Base-by-base conservation (phyloP, 2,329 filamentous ascomycete genomes). In the Zalaria sp. region DNA sequence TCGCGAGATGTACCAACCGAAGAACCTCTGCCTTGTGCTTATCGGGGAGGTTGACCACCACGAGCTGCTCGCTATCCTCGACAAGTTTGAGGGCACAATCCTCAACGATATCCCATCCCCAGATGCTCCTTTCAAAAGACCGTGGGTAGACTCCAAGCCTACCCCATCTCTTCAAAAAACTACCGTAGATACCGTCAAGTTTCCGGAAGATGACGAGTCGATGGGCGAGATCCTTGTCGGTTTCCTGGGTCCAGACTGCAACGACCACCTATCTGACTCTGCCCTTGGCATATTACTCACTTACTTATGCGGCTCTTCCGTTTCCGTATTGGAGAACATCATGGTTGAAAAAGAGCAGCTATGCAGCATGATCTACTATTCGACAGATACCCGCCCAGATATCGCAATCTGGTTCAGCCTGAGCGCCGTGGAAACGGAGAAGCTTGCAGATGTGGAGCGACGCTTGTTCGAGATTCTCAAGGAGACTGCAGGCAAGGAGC, bases 161-260 rank as follows among this genome's bases (percentile, higher is more conserved):
- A 80, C 86, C 0, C 81, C 84, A 2, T 63, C 76, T 0, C 67
- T 98, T 27, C 73, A 74, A 27, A 71, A 83, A 57, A 86, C 84
- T 0, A 69, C 79, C 7, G 63, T 93, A 8, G 77, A 89, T 49
- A 85, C 73, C 0, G 81, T 93, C 27, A 81, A 93, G 47, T 98
- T 98, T 53, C 91, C 91, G 0, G 91, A 98, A 57, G 89, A 95
- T 53, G 91, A 98, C 50, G 91, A 98, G 57, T 89, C 86, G 0
- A 83, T 80, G 43, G 91, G 91, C 32, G 89, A 96, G 57, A 78
- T 96, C 39, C 67, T 85, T 38, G 78, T 95, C 18, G 82, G 75
- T 1, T 94, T 93, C 63, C 78, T 96, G 42, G 91, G 91, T 1
- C 91, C 91, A 0, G 72, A 81, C 51, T 87, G 82, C 59, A 82